Evolutionary conservation across 2,329 filamentous ascomycete species (phyloP), one percentile per base, ranked within the genome.

Genomic region (Plenodomus tracheiphilus): DNA sequence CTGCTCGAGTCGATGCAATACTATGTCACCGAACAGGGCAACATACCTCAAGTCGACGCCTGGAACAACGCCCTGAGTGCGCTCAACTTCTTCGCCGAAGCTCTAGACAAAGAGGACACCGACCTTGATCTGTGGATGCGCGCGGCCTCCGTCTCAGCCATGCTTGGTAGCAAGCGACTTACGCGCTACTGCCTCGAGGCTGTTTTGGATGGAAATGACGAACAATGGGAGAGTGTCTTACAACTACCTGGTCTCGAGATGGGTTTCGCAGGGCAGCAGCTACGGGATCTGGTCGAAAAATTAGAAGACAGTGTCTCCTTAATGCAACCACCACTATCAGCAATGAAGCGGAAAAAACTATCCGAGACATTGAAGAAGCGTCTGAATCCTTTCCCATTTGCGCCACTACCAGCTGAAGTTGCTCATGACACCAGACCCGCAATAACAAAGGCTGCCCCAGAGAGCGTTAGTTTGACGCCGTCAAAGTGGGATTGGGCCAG

Each of bases 1-100:
- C 78, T 87, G 49, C 78, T 99, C n/a, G 93, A 99, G 68, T 77
- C 75, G 49, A 83, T 87, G 58, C 85, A 79, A 60, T 75, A 83
- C 70, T 79, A 74, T 37, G 56, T 70, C 21, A 58, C 56, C n/a
- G 57, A 70, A 39, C 62, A 68, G 43, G 61, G 67, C 34, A 43
- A 51, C 1, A 59, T 74, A 39, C 70, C 76, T 10, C 75, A 74
- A 22, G 46, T 55, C 25, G 54, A 66, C 16, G 55, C 48, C 25
- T 55, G 61, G 50, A 53, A 45, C 30, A 63, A 65, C 28, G 54
- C 67, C 11, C 46, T 56, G 15, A 53, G 54, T 15, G 74, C 76
- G 1, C 65, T 86, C 16, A 63, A 71, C 34, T 78, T 79, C 50
- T 86, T 86, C 54, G 81, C 82, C 3, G 78, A 85, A 56, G 84